Evolutionary conservation across 495 filamentous ascomycete species (phyloP), one percentile per base, ranked within the genome.

Genomic region (Tuber melanosporum): DNA sequence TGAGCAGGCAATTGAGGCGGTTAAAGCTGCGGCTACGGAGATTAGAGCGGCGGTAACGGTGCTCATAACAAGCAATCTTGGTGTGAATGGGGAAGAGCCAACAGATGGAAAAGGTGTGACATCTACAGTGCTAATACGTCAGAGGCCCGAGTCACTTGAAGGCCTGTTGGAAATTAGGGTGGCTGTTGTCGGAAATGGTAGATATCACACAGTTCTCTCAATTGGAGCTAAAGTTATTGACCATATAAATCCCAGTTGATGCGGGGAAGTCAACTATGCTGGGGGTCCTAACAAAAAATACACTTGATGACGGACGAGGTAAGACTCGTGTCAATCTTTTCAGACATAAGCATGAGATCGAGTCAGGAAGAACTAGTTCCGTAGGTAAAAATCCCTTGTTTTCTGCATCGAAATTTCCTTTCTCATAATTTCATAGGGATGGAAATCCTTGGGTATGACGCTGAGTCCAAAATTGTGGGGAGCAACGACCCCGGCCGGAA

Each of bases 391-490:
- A 41, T 17, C 70, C 39, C n/a, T 45, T 66, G 17, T 47, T 73
- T 74, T 52, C 49, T 69, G 14, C 2, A 15, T 3, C 47, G 41
- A 71, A 46, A 47, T 32, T 43, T 15, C 42, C 70, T 80, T 32
- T 32, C 78, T 80, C 52, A 80, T 71, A 72, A 70, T 73, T 69
- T 46, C 66, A 36, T 43, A 83, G 81, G 81, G 12, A 83, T 83
- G 82, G 95, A 99, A 84, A 99, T 99, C 71, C 95, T 99, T 93
- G 95, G 95, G 17, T 99, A 98, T 81, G 94, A 98, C 84, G 92
- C 91, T 75, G 89, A 88, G 74, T 95, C 96, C 26, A 92, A 97
- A 43, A 91, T 97, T 57, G 89, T 99, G 71, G 88, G 90, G 43
- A 93, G 92, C 42, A 90, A 90, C 72, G 91, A 92, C 0, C 91